Base-by-base conservation (phyloP, 1,284 basidiomycete species). In the Ustilago hordei region DNA sequence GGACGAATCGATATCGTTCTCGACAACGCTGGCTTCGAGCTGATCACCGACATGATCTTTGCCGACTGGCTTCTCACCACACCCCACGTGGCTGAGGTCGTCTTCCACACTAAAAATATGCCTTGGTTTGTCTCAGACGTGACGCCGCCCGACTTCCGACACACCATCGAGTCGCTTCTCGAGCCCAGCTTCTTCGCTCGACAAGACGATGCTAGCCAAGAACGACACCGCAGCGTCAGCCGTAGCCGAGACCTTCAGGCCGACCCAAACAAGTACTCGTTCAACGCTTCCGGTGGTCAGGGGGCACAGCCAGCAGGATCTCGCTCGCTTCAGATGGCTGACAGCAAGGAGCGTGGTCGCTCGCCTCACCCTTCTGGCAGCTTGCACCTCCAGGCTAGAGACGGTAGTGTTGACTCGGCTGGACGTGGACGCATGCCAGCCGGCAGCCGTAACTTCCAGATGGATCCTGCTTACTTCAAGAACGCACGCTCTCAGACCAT, bases 11-110 rank as follows among this genome's bases (percentile, higher is more conserved):
- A 99, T 86, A 92, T 98, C 70, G 91, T 98, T 2, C 88, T 99
- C 34, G 96, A 98, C 86, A 98, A 98, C 84, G 91, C 94, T 92
- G 79, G 77, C 1, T 98, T 98, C 77, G 95, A 98, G 92, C 88
- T 98, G 15, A 95, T 94, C 86, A 97, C 95, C 1, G 97, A 98
- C 84, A 88, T 98, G 36, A 91, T 98, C 23, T 91, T 99, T 75
- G 96, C 95, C 41, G 96, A 99, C 85, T 98, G 97, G 82, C 64
- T 83, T 47, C 70, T 83, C 11, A 71, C 79, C 19, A 75, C 70
- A 11, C 80, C 82, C 12, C 68, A 83, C 48, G 83, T 83, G 2
- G 55, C 54, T 4, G 54, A 84, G 56, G 80, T 86, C 19, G 82
- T 84, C 55, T 84, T 85, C 69, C 84, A 86, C 62, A 78, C 84